Evolutionary conservation across 306 rosid genomes (phyloP).

Genomic region (Lotus japonicus): DNA sequence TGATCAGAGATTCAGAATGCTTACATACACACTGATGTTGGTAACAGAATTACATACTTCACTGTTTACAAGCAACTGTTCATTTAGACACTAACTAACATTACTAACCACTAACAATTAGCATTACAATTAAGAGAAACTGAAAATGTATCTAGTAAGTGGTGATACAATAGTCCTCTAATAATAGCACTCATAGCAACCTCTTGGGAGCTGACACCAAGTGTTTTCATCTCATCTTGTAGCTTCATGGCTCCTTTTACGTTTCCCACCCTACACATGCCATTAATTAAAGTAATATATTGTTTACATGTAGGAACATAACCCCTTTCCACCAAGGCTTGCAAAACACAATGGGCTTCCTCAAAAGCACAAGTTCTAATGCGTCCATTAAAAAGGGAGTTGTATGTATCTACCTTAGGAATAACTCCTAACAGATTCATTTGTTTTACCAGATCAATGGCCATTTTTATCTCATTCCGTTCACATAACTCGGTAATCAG

Average conservation of each 20-base stretch:
- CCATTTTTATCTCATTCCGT: conserved; percentile 39
- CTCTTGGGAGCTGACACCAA: conserved; percentile 40
- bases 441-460: conserved; percentile 41
- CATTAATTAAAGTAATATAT: conserved; percentile 53
- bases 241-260: conserved; percentile 52
- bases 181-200: conserved; percentile 69
- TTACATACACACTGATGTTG: too few relatives aligned
- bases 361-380: conserved; percentile 39
- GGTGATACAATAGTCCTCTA: conserved; percentile 41
- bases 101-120: too few relatives aligned
- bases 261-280: conserved; percentile 70
- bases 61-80: too few relatives aligned
- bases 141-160: too few relatives aligned
- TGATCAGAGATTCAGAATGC: too few relatives aligned
- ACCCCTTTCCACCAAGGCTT: conserved; percentile 52
- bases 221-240: conserved; percentile 53
- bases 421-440: conserved; percentile 38
- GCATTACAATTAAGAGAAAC: too few relatives aligned
- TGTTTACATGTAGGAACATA: conserved; percentile 48
- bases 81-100: too few relatives aligned
- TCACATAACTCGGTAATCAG: conserved; percentile 57
- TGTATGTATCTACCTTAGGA: conserved; percentile 40
- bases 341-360: conserved; percentile 41
- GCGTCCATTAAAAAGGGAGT: conserved; percentile 47
- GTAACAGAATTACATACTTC: too few relatives aligned